These are phyloP conservation scores for Xylariaceae sp. DNA, from an alignment of 2,329 filamentous ascomycete species.

Conservation along the genomic window DNA sequence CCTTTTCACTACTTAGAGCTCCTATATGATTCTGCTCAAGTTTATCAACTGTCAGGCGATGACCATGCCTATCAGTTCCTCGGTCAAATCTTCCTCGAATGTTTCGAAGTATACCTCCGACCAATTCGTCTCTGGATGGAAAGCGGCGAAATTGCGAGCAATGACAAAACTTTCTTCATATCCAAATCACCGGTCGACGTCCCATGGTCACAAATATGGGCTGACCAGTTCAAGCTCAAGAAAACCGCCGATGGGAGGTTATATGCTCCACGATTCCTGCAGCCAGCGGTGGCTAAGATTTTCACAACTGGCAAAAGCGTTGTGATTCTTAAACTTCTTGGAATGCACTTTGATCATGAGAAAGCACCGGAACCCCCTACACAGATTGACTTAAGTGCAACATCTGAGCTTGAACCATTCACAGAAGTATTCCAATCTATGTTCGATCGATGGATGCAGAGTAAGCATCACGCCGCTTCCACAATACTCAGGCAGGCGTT, in stretches of 20 bases:
- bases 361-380: constrained; percentile 42
- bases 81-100: constrained; percentile 68
- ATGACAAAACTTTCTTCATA: constrained; percentile 72
- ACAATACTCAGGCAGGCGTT: constrained; percentile 60
- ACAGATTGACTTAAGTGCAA: constrained; percentile 53
- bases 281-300: constrained; percentile 63
- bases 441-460: constrained; percentile 72
- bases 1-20: constrained; percentile 74
- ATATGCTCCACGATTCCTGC: constrained; percentile 70
- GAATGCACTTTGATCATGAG: constrained; percentile 41
- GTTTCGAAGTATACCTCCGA: constrained; percentile 74
- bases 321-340: constrained; percentile 71
- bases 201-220: constrained; percentile 66
- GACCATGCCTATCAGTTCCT: constrained; percentile 56
- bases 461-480: constrained; percentile 66
- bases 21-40: constrained; percentile 64
- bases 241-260: constrained; percentile 53
- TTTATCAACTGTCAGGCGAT: constrained; percentile 65
- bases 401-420: constrained; percentile 57
- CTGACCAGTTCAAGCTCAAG: constrained; percentile 65
- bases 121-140: constrained; percentile 84
- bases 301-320: constrained; percentile 87
- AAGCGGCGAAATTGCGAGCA: constrained; percentile 60
- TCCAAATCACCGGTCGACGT: constrained; percentile 51
- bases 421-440: constrained; percentile 66